Conservation (phyloP, 345 rosid genomes). For the Citrus reticulata region DNA sequence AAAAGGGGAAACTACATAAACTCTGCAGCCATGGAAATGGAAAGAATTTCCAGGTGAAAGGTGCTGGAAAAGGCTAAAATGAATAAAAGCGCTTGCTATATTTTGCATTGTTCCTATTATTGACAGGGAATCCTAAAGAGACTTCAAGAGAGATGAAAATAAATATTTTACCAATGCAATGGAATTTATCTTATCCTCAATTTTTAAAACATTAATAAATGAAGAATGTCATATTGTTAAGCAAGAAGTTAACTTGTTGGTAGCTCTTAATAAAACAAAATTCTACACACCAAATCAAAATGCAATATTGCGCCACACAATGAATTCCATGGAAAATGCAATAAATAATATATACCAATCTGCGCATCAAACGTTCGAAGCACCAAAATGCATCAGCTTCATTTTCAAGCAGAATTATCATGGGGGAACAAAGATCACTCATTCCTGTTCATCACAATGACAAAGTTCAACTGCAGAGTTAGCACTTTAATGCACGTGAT, state of each 20-base stretch:
- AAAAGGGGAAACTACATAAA: not conserved
- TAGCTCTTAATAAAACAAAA: not conserved
- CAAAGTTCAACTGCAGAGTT: constrained; percentile 10
- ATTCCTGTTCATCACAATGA: constrained; percentile 56
- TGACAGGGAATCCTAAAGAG: not conserved
- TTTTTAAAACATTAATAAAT: not conserved
- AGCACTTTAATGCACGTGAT: not conserved
- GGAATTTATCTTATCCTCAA: not conserved
- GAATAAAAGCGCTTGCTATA: not conserved
- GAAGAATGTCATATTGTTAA: not conserved
- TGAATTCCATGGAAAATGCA: constrained; percentile 1
- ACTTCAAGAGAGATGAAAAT: not conserved
- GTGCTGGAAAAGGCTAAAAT: not conserved
- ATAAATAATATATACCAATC: constrained; percentile 61
- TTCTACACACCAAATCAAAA: not conserved
- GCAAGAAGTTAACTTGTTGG: not conserved
- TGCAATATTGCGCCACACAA: not conserved
- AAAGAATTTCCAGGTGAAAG: not conserved
- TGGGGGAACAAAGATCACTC: constrained; percentile 99
- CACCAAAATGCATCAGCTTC: constrained; percentile 99
- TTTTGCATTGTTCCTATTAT: not conserved
- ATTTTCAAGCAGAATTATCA: constrained; percentile 88
- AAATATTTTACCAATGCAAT: not conserved
- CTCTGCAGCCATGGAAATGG: not conserved
- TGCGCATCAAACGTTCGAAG: constrained; percentile 92